Evolutionary conservation across 345 rosid genomes (phyloP).

Genomic region (Camelina sativa): DNA sequence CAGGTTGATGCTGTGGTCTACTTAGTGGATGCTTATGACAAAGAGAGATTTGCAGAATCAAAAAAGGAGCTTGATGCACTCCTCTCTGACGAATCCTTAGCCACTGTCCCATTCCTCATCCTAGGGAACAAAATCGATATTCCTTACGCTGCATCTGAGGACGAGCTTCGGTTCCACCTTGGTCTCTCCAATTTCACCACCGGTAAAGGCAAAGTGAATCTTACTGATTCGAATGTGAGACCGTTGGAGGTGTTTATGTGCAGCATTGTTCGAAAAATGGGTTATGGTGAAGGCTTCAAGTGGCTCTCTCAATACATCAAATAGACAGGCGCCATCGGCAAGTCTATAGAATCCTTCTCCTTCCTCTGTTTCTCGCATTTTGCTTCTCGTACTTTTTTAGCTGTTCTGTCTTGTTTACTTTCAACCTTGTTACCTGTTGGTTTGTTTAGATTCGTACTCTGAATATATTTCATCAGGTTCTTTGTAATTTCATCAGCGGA

Average conservation of each 20-base stretch:
- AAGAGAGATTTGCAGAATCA: conserved; percentile 72
- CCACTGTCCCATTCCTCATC: conserved; percentile 64
- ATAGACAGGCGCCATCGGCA: conserved; percentile 10
- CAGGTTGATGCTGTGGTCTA: conserved; percentile 82
- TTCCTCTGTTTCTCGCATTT: not conserved
- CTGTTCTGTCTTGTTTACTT: conserved; percentile 12
- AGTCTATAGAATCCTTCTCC: not conserved
- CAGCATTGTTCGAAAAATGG: conserved; percentile 84
- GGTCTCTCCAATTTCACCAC: conserved; percentile 77
- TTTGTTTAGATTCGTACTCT: conserved; percentile 12
- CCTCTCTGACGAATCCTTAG: conserved; percentile 64
- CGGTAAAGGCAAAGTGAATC: conserved; percentile 71
- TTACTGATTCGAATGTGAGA: conserved; percentile 55
- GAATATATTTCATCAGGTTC: conserved; percentile 3
- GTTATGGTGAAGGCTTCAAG: conserved; percentile 75
- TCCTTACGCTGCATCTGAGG: conserved; percentile 82
- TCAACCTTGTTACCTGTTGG: not conserved
- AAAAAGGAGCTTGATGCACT: conserved; percentile 76
- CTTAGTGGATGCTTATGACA: conserved; percentile 75
- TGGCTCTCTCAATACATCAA: conserved; percentile 79
- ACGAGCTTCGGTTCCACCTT: conserved; percentile 65
- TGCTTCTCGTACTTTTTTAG: conserved; percentile 5
- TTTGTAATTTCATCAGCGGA: conserved; percentile 11
- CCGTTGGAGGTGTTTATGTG: conserved; percentile 84
- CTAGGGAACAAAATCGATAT: conserved; percentile 77